Conservation (phyloP, 2,329 filamentous ascomycete species). For the Huntiella savannae region DNA sequence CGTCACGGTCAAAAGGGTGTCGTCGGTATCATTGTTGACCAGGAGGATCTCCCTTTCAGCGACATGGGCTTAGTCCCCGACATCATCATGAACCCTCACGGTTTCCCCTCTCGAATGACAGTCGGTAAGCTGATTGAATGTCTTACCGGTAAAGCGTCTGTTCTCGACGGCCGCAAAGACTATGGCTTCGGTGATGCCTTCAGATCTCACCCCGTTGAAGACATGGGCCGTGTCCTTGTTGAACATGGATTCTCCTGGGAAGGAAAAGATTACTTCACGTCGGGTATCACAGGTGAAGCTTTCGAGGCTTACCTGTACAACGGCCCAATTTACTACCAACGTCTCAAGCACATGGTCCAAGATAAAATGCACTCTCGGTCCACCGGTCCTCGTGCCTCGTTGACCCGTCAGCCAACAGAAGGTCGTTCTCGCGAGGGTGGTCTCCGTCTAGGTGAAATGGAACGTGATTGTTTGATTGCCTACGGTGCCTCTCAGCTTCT, state of each 20-base stretch:
- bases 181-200: slow-evolving; percentile 70
- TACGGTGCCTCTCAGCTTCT: slow-evolving; percentile 89
- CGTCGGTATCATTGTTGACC: slow-evolving; percentile 86
- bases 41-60: slow-evolving; percentile 92
- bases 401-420: slow-evolving; percentile 91
- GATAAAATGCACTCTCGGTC: slow-evolving; percentile 98
- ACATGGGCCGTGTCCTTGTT: slow-evolving; percentile 73
- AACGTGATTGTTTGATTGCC: slow-evolving; percentile 91
- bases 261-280: slow-evolving; percentile 92
- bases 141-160: slow-evolving; percentile 80
- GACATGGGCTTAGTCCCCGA: slow-evolving; percentile 84
- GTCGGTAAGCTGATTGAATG: slow-evolving; percentile 96
- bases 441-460: slow-evolving; percentile 91
- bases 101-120: slow-evolving; percentile 98
- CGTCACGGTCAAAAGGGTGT: slow-evolving; percentile 97
- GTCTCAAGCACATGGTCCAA: slow-evolving; percentile 99
- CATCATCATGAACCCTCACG: slow-evolving; percentile 99
- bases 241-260: slow-evolving; percentile 87
- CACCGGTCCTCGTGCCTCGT: slow-evolving; percentile 71
- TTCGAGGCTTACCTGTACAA: slow-evolving; percentile 96
- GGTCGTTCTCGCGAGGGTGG: slow-evolving; percentile 85
- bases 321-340: slow-evolving; percentile 97
- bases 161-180: slow-evolving; percentile 66
- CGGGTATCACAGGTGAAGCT: slow-evolving; percentile 82
- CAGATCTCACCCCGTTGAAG: slow-evolving; percentile 67